Conservation (phyloP, 768 basidiomycete species). For the Tremella yokohamensis region DNA sequence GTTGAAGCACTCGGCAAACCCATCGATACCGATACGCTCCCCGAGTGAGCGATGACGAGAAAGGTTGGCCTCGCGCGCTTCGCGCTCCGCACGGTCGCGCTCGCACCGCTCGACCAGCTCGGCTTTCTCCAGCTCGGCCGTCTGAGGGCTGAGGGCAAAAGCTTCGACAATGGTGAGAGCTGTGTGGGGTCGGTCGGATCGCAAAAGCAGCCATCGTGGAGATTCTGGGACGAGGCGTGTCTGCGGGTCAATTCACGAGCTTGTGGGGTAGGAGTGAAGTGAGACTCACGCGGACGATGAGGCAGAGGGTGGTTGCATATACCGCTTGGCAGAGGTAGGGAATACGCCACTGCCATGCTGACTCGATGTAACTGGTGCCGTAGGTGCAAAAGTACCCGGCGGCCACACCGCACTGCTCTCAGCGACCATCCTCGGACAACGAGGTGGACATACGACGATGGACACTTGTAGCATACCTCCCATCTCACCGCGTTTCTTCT, state of each 20-base stretch:
- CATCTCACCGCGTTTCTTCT: conserved; percentile 15
- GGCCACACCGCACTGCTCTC: conserved; percentile 9
- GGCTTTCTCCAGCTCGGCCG: conserved; percentile 2
- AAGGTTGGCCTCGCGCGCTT: not conserved
- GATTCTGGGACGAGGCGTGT: conserved; percentile 19
- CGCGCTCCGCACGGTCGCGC: conserved; percentile 1
- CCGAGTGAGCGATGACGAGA: not conserved
- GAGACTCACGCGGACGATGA: conserved; percentile 8
- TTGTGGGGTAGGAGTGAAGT: not conserved
- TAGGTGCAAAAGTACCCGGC: conserved; percentile 20
- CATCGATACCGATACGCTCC: not conserved
- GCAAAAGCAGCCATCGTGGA: conserved; percentile 16
- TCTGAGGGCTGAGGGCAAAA: not conserved
- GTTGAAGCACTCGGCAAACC: conserved; percentile 1
- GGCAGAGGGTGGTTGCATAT: not conserved
- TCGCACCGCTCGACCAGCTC: conserved; percentile 4
- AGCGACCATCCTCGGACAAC: not conserved
- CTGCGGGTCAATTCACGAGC: not conserved
- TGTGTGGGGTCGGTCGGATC: not conserved
- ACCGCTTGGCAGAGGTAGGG: conserved; percentile 12
- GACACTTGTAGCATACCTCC: conserved; percentile 12
- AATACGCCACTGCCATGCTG: conserved; percentile 10
- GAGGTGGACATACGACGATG: conserved; percentile 6
- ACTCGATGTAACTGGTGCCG: conserved; percentile 7
- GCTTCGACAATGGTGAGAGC: conserved; percentile 1